These are phyloP conservation scores for Kokia cookei DNA, from an alignment of 441 rosid genomes.

Conservation along the genomic window DNA sequence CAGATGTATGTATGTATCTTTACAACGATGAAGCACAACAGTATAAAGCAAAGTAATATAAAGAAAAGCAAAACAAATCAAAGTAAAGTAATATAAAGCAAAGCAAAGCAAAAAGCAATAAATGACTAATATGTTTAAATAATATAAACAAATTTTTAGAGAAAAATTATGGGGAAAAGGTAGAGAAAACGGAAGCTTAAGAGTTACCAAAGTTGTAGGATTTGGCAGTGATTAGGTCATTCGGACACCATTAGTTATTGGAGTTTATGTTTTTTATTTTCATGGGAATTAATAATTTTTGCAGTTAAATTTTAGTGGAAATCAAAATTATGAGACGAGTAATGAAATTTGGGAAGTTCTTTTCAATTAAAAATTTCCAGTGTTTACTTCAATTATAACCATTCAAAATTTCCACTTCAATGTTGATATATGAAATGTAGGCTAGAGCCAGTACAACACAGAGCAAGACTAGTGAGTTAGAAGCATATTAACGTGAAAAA, in stretches of 20 bases:
- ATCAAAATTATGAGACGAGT: slow-evolving; percentile 18
- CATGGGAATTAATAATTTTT: slow-evolving; percentile 35
- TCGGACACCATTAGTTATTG: slow-evolving; percentile 15
- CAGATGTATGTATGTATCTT: too few species aligned
- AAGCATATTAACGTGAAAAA: too few species aligned
- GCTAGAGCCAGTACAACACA: too few species aligned
- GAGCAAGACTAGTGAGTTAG: too few species aligned
- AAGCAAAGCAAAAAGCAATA: slow-evolving; percentile 10
- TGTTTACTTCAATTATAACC: too few species aligned
- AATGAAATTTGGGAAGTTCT: slow-evolving; percentile 24
- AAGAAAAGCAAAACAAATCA: too few species aligned
- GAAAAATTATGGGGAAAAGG: slow-evolving; percentile 8
- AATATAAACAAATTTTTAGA: slow-evolving; percentile 22
- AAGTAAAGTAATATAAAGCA: too few species aligned
- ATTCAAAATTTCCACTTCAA: too few species aligned
- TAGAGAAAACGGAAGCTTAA: slow-evolving; percentile 25
- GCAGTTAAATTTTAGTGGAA: slow-evolving; percentile 40
- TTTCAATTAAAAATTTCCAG: neutral
- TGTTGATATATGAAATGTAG: too few species aligned
- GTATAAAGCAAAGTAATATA: too few species aligned
- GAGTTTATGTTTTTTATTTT: slow-evolving; percentile 9
- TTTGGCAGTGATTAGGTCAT: slow-evolving; percentile 23
- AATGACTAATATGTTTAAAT: slow-evolving; percentile 19
- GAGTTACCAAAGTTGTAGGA: slow-evolving; percentile 26
- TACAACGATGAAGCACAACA: too few species aligned